These are phyloP conservation scores for Jatropha multifida DNA, from an alignment of 441 rosid genomes.

Conservation along the genomic window DNA sequence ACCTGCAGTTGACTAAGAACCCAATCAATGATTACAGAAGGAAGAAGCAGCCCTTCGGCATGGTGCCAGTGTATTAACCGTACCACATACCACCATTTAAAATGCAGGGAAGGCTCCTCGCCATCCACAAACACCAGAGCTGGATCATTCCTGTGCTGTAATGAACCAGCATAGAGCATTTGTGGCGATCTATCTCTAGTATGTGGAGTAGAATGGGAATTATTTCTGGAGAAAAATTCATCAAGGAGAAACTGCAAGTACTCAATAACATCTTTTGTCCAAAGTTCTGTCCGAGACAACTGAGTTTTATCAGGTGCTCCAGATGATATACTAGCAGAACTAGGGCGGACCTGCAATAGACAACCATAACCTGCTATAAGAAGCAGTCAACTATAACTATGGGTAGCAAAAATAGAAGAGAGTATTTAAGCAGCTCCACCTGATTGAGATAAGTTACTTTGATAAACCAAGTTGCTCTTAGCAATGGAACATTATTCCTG, in stretches of 20 bases:
- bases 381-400: conserved; percentile 14
- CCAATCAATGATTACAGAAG: conserved; percentile 96
- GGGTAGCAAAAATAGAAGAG: background rate
- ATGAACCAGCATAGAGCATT: conserved; percentile 64
- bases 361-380: conserved; percentile 30
- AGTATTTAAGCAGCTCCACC: conserved; percentile 44
- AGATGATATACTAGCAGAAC: conserved; percentile 58
- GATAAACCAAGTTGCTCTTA: conserved; percentile 97
- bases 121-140: conserved; percentile 51
- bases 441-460: conserved; percentile 97
- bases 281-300: conserved; percentile 75
- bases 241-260: conserved; percentile 87
- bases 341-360: conserved; percentile 71
- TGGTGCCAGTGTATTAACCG: conserved; percentile 95
- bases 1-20: conserved; percentile 93
- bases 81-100: conserved; percentile 96
- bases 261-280: conserved; percentile 98
- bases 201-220: conserved; percentile 59
- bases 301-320: conserved; percentile 78
- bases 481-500: conserved; percentile 92
- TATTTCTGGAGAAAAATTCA: conserved; percentile 65
- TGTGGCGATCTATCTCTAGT: conserved; percentile 72
- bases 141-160: conserved; percentile 55
- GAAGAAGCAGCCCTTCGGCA: conserved; percentile 89
- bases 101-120: conserved; percentile 86